Conservation (phyloP, 2,329 filamentous ascomycete genomes). For the Mycosphaerella arachidis region DNA sequence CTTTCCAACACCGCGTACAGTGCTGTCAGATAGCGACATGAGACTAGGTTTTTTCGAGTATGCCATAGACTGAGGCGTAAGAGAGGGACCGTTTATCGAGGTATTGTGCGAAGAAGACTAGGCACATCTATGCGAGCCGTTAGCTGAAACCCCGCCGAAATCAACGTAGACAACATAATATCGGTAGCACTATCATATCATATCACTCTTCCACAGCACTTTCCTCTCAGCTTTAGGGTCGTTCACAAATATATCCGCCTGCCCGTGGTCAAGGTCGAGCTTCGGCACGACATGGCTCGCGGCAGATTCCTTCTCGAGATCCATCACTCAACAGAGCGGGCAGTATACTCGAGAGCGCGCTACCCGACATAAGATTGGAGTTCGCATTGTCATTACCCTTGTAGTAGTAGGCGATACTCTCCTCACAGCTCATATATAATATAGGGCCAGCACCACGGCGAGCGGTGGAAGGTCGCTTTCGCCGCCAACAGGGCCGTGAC, state of each 20-base stretch:
- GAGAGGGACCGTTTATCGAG: constrained; percentile 49
- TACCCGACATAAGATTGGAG: background rate
- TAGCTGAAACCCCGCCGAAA: background rate
- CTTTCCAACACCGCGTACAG: constrained; percentile 52
- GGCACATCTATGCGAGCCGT: constrained; percentile 19
- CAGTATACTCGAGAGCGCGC: background rate
- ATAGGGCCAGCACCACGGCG: constrained; percentile 5
- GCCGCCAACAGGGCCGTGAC: background rate
- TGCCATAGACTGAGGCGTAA: constrained; percentile 48
- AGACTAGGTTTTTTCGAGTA: too few species aligned
- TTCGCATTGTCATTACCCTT: too few species aligned
- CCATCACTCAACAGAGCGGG: background rate
- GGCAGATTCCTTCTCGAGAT: constrained; percentile 8
- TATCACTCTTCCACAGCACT: constrained; percentile 19
- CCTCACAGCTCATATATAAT: background rate
- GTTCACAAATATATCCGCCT: background rate
- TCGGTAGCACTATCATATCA: constrained; percentile 14
- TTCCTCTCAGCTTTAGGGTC: constrained; percentile 8
- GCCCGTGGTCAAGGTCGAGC: constrained; percentile 8
- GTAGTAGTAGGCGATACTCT: background rate
- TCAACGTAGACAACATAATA: constrained; percentile 5
- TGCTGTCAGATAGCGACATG: constrained; percentile 45
- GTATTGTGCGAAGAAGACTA: constrained; percentile 33
- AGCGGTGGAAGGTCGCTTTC: background rate
- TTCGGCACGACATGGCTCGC: background rate